Base-by-base conservation (phyloP, 495 filamentous ascomycete species). In the Neurospora sp. region DNA sequence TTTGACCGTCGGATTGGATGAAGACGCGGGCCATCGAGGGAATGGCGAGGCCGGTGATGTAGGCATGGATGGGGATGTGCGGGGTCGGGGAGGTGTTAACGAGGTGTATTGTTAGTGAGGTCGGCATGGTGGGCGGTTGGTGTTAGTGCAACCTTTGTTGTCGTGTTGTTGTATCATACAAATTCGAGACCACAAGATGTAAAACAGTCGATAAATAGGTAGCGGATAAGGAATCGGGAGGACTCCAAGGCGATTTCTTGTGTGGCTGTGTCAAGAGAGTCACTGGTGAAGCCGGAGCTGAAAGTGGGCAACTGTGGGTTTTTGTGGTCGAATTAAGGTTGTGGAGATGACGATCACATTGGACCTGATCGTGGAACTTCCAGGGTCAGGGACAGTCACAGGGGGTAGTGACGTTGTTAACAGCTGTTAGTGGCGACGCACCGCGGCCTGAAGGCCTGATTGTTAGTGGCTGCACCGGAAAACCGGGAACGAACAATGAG, bases 41-140 rank as follows among this genome's bases (percentile, higher is more conserved):
- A 35, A 84, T 75, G 37, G 83, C 81, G 37, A 85, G 77, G 8
- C 83, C 83, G 27, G 83, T 84, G 76, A 85, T 83, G 73, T 82
- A 85, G 20, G 83, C 80, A 47, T 77, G 82, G 5, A 82, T 75
- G 10, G 53, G 53, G 14, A 65, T 65, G 27, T 65, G 53, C 53
- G 14, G 80, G 78, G 27, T 77, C 72, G 70, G 80, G 80, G 27
- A 75, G 76, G 73, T 61, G 53, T 85, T 85, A 68, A 77, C 74
- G 3, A 85, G 76, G 35, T 80, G 79, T 70, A 85, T 77, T 38
- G 78, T 75, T 20, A 85, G 73, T 9, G 82, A 82, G 70, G 76
- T 59, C 12, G 83, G 83, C 83, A 85, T 85, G 37, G 70, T 71
- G 74, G 35, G 65, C 14, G 9, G 45, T 27, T 53, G 42, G 8